Evolutionary conservation across 495 filamentous ascomycete species (phyloP).

Genomic region (Pyrenopolyporus hunteri): DNA sequence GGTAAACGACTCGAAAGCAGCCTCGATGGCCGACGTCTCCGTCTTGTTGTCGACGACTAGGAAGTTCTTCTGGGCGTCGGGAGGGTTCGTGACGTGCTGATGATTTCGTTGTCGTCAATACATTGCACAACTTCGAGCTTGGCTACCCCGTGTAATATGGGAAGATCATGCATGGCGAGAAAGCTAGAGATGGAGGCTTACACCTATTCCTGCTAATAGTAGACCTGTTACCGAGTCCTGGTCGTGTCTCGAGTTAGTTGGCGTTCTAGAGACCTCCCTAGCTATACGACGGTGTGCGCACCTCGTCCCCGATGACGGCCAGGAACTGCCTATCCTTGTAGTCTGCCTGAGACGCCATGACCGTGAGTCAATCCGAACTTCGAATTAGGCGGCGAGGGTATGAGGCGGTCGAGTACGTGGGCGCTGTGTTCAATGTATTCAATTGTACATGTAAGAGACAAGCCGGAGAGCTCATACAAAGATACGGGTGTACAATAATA

Average conservation of each 20-base stretch:
- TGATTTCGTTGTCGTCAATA: constrained; percentile 20
- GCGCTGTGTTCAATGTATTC: constrained; percentile 8
- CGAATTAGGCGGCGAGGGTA: constrained; percentile 9
- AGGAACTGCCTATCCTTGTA: constrained; percentile 94
- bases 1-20: constrained; percentile 88
- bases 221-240: constrained; percentile 94
- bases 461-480: not conserved
- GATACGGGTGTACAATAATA: constrained; percentile 3
- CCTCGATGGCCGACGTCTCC: constrained; percentile 84
- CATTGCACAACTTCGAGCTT: constrained; percentile 4
- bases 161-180: no score
- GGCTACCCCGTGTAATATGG: not conserved
- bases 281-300: constrained; percentile 44
- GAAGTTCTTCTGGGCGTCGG: constrained; percentile 94
- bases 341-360: constrained; percentile 63
- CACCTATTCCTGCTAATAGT: constrained; percentile 91
- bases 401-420: constrained; percentile 6
- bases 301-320: constrained; percentile 97
- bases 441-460: no score
- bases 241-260: constrained; percentile 43
- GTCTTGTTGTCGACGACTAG: constrained; percentile 95
- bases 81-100: constrained; percentile 57
- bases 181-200: constrained; percentile 57
- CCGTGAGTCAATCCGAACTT: constrained; percentile 33
- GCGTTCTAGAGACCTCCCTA: constrained; percentile 1